Percentiles rank a stretch among this genome's conserved stretches.
Evolutionary conservation across 2,329 filamentous ascomycete species (phyloP).

Genomic region (Drechslerella dactyloides): DNA sequence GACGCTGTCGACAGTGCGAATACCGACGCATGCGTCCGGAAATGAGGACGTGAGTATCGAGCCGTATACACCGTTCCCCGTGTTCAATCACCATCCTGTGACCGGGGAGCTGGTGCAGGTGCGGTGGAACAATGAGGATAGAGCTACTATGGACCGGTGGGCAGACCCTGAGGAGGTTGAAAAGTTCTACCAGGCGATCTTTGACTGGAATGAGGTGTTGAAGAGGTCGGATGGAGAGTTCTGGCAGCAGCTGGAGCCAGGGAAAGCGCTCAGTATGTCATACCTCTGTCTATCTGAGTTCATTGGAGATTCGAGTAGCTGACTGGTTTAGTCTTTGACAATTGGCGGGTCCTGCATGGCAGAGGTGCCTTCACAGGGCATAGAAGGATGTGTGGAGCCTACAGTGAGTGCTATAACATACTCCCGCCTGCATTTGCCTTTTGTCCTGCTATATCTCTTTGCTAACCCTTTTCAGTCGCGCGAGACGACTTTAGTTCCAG

Average conservation of each 20-base stretch:
- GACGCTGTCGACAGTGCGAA: conserved; percentile 64
- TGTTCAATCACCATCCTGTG: conserved; percentile 68
- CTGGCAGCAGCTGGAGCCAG: conserved; percentile 81
- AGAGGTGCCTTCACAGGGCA: conserved; percentile 81
- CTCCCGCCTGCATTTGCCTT: background rate
- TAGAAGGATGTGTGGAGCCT: conserved; percentile 87
- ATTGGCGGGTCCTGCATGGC: conserved; percentile 92
- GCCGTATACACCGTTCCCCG: conserved; percentile 72
- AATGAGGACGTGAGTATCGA: conserved; percentile 82
- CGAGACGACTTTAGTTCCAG: conserved; percentile 81
- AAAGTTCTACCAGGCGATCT: conserved; percentile 80
- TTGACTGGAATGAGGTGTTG: conserved; percentile 74
- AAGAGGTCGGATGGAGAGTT: conserved; percentile 71
- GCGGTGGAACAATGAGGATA: conserved; percentile 92
- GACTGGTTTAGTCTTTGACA: conserved; percentile 78
- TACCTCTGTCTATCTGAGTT: background rate
- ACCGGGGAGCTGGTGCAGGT: conserved; percentile 67
- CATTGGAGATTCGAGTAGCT: conserved; percentile 50
- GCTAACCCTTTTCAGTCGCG: conserved; percentile 65
- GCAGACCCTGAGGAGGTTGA: conserved; percentile 61
- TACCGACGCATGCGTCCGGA: conserved; percentile 84
- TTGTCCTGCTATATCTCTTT: conserved; percentile 20
- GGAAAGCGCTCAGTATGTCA: conserved; percentile 73
- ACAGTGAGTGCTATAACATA: conserved; percentile 68
- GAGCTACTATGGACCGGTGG: conserved; percentile 71